Conservation (phyloP, 352 stramenopile genomes). For the Hyaloperonospora arabidopsidis region DNA sequence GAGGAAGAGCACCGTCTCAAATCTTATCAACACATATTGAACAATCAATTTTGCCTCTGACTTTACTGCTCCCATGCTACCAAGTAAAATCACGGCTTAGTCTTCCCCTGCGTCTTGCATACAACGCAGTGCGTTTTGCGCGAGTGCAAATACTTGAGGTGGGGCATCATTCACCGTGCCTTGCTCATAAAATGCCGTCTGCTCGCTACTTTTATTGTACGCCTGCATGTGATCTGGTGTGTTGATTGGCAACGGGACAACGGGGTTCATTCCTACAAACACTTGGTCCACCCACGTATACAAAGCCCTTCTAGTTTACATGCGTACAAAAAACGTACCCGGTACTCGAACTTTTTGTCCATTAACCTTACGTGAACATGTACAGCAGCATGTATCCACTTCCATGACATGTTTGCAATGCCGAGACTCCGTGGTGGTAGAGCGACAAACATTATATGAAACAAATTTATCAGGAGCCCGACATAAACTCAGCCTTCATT, state of each 20-base stretch:
- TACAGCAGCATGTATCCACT: no score
- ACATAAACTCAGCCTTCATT: conserved; percentile 9
- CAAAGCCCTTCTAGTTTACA: no score
- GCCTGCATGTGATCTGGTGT: conserved; percentile 78
- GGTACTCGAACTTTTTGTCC: no score
- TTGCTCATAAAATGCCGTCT: conserved; percentile 48
- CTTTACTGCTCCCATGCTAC: conserved; percentile 66
- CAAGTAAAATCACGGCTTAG: conserved; percentile 67
- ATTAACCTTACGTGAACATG: no score
- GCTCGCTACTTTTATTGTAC: conserved; percentile 61
- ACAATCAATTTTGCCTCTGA: conserved; percentile 78
- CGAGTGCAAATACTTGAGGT: conserved; percentile 70
- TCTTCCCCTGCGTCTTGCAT: conserved; percentile 78
- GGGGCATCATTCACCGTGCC: conserved; percentile 52
- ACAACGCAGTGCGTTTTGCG: conserved; percentile 64
- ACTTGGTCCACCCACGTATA: conserved; percentile 80
- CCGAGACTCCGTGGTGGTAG: no score
- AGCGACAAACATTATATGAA: no score
- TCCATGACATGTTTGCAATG: no score
- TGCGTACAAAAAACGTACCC: no score
- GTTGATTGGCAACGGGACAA: conserved; percentile 65
- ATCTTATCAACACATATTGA: conserved; percentile 78
- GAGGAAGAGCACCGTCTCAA: conserved; percentile 42
- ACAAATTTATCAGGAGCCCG: no score
- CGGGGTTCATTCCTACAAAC: conserved; percentile 63